These are phyloP conservation scores for Amylocarpus encephaloides DNA, from an alignment of 2,329 filamentous ascomycete genomes.

Conservation along the genomic window DNA sequence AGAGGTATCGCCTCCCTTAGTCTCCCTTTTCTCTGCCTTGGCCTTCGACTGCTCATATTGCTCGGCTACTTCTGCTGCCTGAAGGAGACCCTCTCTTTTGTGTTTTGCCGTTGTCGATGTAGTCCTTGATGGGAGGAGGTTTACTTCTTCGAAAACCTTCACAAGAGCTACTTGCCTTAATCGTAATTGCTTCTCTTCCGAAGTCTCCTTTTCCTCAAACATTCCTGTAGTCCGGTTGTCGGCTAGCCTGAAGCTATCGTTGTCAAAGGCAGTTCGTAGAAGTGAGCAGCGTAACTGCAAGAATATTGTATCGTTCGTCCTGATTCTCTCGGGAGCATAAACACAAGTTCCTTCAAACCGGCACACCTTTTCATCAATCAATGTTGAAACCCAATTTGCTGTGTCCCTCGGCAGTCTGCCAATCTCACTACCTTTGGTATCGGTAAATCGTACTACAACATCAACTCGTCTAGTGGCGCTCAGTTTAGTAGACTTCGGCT, in stretches of 20 bases:
- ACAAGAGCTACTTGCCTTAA: slow-evolving; percentile 83
- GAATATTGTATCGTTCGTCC: slow-evolving; percentile 92
- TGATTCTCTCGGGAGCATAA: slow-evolving; percentile 75
- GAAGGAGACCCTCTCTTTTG: slow-evolving; percentile 75
- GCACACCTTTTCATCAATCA: slow-evolving; percentile 88
- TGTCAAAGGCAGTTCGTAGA: slow-evolving; percentile 66
- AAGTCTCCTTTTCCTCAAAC: slow-evolving; percentile 81
- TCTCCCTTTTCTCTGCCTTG: slow-evolving; percentile 29
- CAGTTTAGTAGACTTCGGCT: slow-evolving; percentile 27
- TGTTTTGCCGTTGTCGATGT: slow-evolving; percentile 71
- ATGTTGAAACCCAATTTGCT: slow-evolving; percentile 83
- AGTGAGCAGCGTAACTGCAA: slow-evolving; percentile 78
- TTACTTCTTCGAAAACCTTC: slow-evolving; percentile 83
- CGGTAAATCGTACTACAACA: slow-evolving; percentile 88
- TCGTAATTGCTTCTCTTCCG: slow-evolving; percentile 76
- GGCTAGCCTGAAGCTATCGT: slow-evolving; percentile 52
- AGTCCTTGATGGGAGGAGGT: slow-evolving; percentile 66
- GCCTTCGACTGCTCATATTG: slow-evolving; percentile 56
- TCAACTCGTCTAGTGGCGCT: slow-evolving; percentile 63
- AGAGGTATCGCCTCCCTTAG: slow-evolving; percentile 15
- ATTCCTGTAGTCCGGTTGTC: slow-evolving; percentile 81
- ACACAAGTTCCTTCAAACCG: slow-evolving; percentile 82
- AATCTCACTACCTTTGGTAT: slow-evolving; percentile 69
- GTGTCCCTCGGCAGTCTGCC: slow-evolving; percentile 81
- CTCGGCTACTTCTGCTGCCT: slow-evolving; percentile 84